A percentile compares a stretch with the other conserved stretches of the same genome.
Evolutionary conservation across 1,284 basidiomycete genomes (phyloP).

Genomic region (Exobasidium rhododendri): DNA sequence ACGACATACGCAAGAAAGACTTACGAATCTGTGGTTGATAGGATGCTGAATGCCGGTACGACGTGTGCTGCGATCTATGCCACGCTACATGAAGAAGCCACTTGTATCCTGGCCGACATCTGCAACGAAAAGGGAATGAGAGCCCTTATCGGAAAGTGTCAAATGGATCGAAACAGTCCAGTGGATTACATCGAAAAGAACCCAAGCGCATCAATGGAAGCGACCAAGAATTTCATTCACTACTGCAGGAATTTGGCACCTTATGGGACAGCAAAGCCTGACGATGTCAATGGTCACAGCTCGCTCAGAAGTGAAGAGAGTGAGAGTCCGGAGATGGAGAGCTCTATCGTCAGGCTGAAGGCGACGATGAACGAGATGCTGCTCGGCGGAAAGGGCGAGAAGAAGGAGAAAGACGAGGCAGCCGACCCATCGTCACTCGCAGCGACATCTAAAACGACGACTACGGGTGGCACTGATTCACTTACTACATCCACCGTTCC

Average conservation of each 20-base stretch:
- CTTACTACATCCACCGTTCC: not conserved
- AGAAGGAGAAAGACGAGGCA: not conserved
- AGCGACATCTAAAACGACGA: not conserved
- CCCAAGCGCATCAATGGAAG: conserved; percentile 38
- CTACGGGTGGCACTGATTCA: not conserved
- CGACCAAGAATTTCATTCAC: conserved; percentile 45
- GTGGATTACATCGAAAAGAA: conserved; percentile 68
- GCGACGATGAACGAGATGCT: conserved; percentile 44
- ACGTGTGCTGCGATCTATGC: conserved; percentile 92
- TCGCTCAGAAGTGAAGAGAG: not conserved
- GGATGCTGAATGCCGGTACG: conserved; percentile 67
- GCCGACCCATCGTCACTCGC: not conserved
- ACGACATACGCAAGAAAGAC: conserved; percentile 67
- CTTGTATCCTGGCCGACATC: conserved; percentile 75
- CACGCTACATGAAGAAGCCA: conserved; percentile 75
- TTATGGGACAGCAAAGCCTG: conserved; percentile 7
- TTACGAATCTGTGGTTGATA: conserved; percentile 72
- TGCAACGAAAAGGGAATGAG: conserved; percentile 73
- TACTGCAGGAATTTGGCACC: conserved; percentile 18
- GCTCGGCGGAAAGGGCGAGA: conserved; percentile 12
- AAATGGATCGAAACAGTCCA: conserved; percentile 80
- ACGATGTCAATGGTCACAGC: conserved; percentile 26
- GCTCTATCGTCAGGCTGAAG: conserved; percentile 39
- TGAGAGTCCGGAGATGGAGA: conserved; percentile 38
- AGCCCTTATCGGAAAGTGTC: conserved; percentile 85